phyloP scores from a whole-genome alignment of 106 monocot species.

The Acorus gramineus region DNA sequence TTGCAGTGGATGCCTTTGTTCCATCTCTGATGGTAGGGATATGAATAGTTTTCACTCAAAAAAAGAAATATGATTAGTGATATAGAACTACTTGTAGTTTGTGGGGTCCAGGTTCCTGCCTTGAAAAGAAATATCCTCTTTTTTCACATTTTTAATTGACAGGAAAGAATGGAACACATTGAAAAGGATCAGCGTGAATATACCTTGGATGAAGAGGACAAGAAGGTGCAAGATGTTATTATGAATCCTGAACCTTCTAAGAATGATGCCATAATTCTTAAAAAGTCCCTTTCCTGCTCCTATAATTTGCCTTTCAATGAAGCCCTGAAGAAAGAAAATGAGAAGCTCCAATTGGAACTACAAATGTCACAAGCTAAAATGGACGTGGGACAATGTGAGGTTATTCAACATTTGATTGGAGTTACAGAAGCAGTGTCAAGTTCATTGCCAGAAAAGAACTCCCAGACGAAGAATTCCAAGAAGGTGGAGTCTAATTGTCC shows the following conservation, averaged over 20 bases:
- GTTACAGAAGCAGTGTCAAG: conserved; percentile 60
- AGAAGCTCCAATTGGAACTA: conserved; percentile 73
- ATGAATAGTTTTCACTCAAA: too few relatives aligned
- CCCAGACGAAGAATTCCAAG: conserved; percentile 15
- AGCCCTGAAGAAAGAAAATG: conserved; percentile 72
- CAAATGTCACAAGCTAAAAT: conserved; percentile 68
- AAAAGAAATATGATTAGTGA: too few relatives aligned
- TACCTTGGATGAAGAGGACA: conserved; percentile 77
- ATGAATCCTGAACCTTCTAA: conserved; percentile 39
- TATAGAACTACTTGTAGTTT: too few relatives aligned
- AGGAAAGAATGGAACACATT: conserved; percentile 73
- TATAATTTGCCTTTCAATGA: conserved; percentile 66
- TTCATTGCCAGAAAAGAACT: conserved; percentile 35
- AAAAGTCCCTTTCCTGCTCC: conserved; percentile 71
- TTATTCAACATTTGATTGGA: conserved; percentile 79
- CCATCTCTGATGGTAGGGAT: too few relatives aligned
- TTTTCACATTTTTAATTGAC: conserved; percentile 4
- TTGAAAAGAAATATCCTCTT: too few relatives aligned
- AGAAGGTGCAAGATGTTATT: conserved; percentile 56
- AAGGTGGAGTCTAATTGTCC: conserved; percentile 27
- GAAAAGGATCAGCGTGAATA: conserved; percentile 73
- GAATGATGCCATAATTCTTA: conserved; percentile 41
- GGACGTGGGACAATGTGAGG: conserved; percentile 72
- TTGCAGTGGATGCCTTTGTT: too few relatives aligned
- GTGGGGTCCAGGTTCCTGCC: too few relatives aligned